Evolutionary conservation across 352 stramenopile genomes (phyloP).

Genomic region (Bremia lactucae): DNA sequence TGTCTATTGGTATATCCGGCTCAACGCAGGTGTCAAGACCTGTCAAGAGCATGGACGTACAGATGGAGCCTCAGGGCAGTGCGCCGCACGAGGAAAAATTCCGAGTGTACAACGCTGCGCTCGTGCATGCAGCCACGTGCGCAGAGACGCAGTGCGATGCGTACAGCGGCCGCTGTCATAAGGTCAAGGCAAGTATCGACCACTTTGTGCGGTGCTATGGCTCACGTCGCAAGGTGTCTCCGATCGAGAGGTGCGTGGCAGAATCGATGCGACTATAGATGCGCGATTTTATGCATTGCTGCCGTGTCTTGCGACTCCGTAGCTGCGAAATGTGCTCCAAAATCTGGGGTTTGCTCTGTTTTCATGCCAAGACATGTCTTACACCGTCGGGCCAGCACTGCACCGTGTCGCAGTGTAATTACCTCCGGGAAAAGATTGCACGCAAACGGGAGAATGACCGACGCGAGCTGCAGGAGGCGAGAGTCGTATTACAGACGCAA

Average conservation of each 20-base stretch:
- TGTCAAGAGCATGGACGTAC: conserved; percentile 32
- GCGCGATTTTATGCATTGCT: neutral
- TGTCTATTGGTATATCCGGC: conserved; percentile 1
- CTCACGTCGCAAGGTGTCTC: conserved; percentile 45
- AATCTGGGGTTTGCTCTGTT: conserved; percentile 82
- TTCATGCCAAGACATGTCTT: conserved; percentile 65
- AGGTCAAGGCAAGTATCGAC: conserved; percentile 83
- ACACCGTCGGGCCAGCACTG: conserved; percentile 47
- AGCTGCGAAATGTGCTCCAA: conserved; percentile 76
- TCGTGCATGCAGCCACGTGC: conserved; percentile 63
- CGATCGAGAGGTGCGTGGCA: conserved; percentile 71
- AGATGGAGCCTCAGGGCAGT: conserved; percentile 26
- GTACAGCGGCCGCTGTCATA: conserved; percentile 63
- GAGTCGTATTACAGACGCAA: conserved; percentile 31
- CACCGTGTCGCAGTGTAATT: conserved; percentile 79
- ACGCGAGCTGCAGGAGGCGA: conserved; percentile 44
- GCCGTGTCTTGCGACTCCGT: neutral
- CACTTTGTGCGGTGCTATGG: conserved; percentile 83
- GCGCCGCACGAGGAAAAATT: conserved; percentile 73
- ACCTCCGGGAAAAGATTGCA: conserved; percentile 76
- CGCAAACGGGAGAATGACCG: conserved; percentile 57
- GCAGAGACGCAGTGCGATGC: conserved; percentile 42
- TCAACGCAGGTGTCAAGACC: too few relatives aligned
- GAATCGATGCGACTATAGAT: too few relatives aligned
- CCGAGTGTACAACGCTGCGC: conserved; percentile 74